These are phyloP conservation scores for Nevesoporus exiguus DNA, from an alignment of 768 basidiomycete genomes.

Conservation along the genomic window DNA sequence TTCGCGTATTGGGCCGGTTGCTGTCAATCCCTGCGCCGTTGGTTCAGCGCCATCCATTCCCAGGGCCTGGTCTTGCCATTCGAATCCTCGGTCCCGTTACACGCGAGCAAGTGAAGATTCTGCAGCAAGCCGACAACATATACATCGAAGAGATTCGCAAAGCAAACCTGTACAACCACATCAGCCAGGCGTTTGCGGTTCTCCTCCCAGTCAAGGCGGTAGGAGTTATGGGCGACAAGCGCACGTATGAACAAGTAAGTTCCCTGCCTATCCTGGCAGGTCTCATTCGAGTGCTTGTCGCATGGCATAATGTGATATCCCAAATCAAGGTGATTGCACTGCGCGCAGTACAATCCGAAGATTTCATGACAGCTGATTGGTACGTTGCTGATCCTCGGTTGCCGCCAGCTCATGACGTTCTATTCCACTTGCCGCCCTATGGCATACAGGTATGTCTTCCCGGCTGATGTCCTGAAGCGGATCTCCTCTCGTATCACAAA, in stretches of 20 bases:
- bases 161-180: constrained; percentile 88
- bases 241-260: constrained; percentile 90
- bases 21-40: constrained; percentile 89
- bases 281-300: no score
- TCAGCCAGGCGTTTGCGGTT: constrained; percentile 95
- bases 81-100: constrained; percentile 96
- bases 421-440: constrained; percentile 12
- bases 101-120: constrained; percentile 85
- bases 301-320: constrained; percentile 1
- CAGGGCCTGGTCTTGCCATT: constrained; percentile 96
- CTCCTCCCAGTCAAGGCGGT: constrained; percentile 95
- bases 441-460: constrained; percentile 86
- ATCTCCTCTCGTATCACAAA: constrained; percentile 98
- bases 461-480: constrained; percentile 78
- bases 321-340: constrained; percentile 76
- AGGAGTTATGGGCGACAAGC: constrained; percentile 94
- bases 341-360: constrained; percentile 94
- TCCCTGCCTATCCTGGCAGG: neutral
- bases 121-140: constrained; percentile 90
- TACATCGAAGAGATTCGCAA: constrained; percentile 98
- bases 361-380: constrained; percentile 99
- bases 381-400: constrained; percentile 32
- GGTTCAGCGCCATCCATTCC: constrained; percentile 97
- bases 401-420: neutral
- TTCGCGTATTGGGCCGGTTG: constrained; percentile 86